These are phyloP conservation scores for Solanum stenotomum DNA, from an alignment of 257 asterid genomes.

Conservation along the genomic window DNA sequence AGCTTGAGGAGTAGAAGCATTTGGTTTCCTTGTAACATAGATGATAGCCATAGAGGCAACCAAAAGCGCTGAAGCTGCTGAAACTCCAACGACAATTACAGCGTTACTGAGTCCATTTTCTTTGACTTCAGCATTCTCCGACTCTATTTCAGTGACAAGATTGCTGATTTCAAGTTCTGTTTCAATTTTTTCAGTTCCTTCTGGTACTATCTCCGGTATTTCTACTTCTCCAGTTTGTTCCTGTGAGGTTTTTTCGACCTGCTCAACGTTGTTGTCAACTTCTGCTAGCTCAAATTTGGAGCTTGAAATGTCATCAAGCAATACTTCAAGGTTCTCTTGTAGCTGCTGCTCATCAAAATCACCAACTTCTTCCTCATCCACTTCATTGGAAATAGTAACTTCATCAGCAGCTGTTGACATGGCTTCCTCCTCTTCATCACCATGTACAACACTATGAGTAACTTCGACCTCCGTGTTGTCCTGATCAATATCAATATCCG, in stretches of 20 bases:
- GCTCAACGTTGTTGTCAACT: not conserved
- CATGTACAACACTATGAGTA: constrained; percentile 4
- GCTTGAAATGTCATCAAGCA: not conserved
- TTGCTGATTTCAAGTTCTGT: not conserved
- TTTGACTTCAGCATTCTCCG: constrained; percentile 1
- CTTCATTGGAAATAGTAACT: constrained; percentile 2
- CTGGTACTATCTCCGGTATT: not conserved
- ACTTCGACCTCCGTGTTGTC: not conserved
- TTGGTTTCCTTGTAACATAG: constrained; percentile 9
- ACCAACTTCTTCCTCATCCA: not conserved
- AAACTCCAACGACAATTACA: constrained; percentile 13
- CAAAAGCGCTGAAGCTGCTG: not conserved
- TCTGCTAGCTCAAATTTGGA: constrained; percentile 4
- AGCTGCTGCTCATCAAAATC: constrained; percentile 3
- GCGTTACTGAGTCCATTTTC: constrained; percentile 5
- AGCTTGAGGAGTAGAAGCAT: constrained; percentile 8
- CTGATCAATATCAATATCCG: constrained; percentile 1
- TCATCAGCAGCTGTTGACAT: constrained; percentile 10
- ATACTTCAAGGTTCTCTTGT: not conserved
- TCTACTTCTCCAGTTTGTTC: not conserved
- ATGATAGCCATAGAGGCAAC: constrained; percentile 26
- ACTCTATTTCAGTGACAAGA: not conserved
- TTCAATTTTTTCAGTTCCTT: not conserved
- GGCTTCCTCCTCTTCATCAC: constrained; percentile 4
- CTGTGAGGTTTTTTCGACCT: not conserved